Percentiles rank a stretch among this genome's conserved stretches.
phyloP scores from a whole-genome alignment of 176 grass and related monocot genomes.

The Aegilops tauschii region DNA sequence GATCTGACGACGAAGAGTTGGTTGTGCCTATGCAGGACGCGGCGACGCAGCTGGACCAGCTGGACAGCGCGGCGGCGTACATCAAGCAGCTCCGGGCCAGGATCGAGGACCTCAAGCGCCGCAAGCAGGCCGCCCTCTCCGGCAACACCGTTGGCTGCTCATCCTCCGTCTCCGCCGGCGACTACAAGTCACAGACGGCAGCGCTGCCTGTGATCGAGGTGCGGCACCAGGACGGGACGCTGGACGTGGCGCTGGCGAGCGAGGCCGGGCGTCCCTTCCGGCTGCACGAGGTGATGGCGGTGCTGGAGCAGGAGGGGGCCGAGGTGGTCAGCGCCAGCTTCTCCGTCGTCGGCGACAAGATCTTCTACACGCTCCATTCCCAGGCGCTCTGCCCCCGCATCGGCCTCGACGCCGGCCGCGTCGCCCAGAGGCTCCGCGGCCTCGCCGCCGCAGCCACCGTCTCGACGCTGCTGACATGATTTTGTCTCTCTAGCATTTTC shows the following conservation, averaged over 20 bases:
- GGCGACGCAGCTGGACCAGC: slow-evolving; percentile 60
- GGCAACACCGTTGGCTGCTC: too few species aligned
- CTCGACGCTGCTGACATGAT: too few species aligned
- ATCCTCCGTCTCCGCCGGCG: neutral
- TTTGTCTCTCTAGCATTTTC: too few species aligned
- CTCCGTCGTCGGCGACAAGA: slow-evolving; percentile 63
- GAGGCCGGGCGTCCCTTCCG: slow-evolving; percentile 33
- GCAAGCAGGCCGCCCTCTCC: neutral
- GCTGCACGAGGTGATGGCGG: slow-evolving; percentile 73
- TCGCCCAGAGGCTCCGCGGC: slow-evolving; percentile 47
- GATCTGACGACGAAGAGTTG: neutral
- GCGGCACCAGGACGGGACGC: slow-evolving; percentile 38
- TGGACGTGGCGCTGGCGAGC: slow-evolving; percentile 80
- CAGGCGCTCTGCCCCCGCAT: slow-evolving; percentile 59
- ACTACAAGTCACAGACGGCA: neutral
- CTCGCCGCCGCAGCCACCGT: neutral
- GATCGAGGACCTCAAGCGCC: slow-evolving; percentile 50
- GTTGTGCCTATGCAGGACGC: slow-evolving; percentile 14
- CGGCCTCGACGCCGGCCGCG: slow-evolving; percentile 49
- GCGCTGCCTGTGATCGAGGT: slow-evolving; percentile 67
- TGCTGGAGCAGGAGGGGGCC: slow-evolving; percentile 81
- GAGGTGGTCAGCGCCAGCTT: slow-evolving; percentile 82
- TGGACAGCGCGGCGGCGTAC: slow-evolving; percentile 72
- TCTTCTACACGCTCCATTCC: slow-evolving; percentile 84
- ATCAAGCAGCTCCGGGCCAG: slow-evolving; percentile 52